Conservation (phyloP, 1,139 yeast species). For the Geotrichum europaeum region DNA sequence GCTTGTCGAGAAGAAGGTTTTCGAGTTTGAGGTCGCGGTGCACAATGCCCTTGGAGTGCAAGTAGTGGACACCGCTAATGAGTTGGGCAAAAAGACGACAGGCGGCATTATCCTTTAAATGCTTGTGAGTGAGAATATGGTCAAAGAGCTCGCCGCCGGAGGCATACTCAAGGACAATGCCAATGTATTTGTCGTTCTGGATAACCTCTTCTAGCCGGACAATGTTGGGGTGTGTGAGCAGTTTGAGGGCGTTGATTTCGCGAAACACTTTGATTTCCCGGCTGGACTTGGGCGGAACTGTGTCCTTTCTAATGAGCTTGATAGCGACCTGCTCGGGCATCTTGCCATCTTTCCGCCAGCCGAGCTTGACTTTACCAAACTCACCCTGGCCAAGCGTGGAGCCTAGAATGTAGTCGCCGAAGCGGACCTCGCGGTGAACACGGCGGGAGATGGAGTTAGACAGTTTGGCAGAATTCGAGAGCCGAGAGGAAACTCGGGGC, state of each 20-base stretch:
- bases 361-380: constrained; percentile 95
- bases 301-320: constrained; percentile 80
- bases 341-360: constrained; percentile 65
- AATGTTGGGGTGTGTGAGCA: constrained; percentile 86
- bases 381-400: constrained; percentile 98
- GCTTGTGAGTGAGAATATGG: constrained; percentile 79
- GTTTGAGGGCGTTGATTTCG: constrained; percentile 84
- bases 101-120: constrained; percentile 74
- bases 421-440: constrained; percentile 40
- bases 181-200: constrained; percentile 90
- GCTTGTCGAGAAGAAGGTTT: constrained; percentile 68
- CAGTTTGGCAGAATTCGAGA: constrained; percentile 18
- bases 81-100: constrained; percentile 87
- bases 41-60: constrained; percentile 76
- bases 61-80: constrained; percentile 87
- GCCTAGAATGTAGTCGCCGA: constrained; percentile 85
- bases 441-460: constrained; percentile 18
- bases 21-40: constrained; percentile 73
- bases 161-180: constrained; percentile 92
- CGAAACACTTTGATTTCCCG: constrained; percentile 85
- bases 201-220: constrained; percentile 87
- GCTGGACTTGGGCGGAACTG: constrained; percentile 72
- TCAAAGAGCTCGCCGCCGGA: constrained; percentile 97
- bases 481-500: constrained; percentile 18
- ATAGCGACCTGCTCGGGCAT: constrained; percentile 57